Base-by-base conservation (phyloP, 2,329 filamentous ascomycete species). In the Rachicladosporium sp. region DNA sequence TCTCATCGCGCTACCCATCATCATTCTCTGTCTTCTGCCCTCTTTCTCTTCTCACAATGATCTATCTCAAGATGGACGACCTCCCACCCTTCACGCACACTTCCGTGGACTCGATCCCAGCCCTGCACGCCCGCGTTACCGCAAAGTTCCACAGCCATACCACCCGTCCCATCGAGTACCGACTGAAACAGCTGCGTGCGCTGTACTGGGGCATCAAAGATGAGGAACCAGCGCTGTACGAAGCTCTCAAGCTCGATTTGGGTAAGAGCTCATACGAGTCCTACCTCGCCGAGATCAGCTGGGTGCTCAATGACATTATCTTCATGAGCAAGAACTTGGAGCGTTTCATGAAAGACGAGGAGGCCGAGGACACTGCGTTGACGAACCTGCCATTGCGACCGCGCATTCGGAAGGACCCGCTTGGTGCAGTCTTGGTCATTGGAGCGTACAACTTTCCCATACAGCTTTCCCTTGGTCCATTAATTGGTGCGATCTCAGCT, bases 141-240 rank as follows among this genome's bases (percentile, higher is more conserved):
- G 64, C 69, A 37, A 77, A 80, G n/a, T 96, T 85, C 64, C 71
- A 73, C 51, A 73, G 82, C 12, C 79, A 87, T 60, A 82, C 80
- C 65, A 95, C 88, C 32, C 86, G 86, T 57, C 73, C 84, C 40
- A 58, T 95, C 44, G 74, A 84, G 54, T 96, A 82, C 67, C 79
- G 91, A 47, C 69, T 88, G 46, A 71, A 76, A 40, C 91, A 96
- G 70, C 76, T 98, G 45, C 82, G 88, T 52, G 89, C 87, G 71
- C 78, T 96, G 41, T 96, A 94, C 69, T 96, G 91, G 91, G 87
- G 68, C 6, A 61, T 95, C 50, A 78, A 78, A 48, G 89, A 96
- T 68, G 80, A 84, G 58, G 72, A 78, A 41, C 68, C 76, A 34
- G 73, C 80, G 50, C 71, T 96, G 45, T 58, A 76, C 49, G 82